phyloP scores from a whole-genome alignment of 345 rosid species.

The Eutrema japonicum region DNA sequence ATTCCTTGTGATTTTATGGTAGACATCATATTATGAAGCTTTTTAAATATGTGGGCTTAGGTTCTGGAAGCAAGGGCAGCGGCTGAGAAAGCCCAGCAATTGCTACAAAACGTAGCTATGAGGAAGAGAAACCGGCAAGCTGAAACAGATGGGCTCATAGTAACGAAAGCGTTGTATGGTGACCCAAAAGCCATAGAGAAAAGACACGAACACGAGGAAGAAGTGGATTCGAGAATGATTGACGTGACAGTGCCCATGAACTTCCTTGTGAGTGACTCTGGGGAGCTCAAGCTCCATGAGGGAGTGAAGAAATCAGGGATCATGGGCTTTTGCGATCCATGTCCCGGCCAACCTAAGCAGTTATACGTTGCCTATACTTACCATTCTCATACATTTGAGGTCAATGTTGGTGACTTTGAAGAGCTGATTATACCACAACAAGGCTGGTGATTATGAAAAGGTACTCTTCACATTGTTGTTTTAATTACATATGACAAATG shows the following conservation, averaged over 20 bases:
- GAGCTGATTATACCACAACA: conserved; percentile 73
- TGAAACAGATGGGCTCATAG: conserved; percentile 73
- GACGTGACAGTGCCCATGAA: conserved; percentile 90
- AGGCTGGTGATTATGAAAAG: conserved; percentile 51
- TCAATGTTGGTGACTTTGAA: conserved; percentile 64
- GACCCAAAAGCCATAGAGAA: conserved; percentile 61
- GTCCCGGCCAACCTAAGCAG: conserved; percentile 84
- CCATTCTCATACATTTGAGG: conserved; percentile 58
- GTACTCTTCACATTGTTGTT: conserved; percentile 32
- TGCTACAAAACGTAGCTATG: conserved; percentile 75
- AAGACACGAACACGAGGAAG: conserved; percentile 49
- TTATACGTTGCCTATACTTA: conserved; percentile 70
- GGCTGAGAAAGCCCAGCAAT: conserved; percentile 83
- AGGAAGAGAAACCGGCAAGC: conserved; percentile 76
- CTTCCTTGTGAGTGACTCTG: conserved; percentile 83
- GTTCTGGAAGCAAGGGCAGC: conserved; percentile 71
- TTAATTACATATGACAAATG: neutral
- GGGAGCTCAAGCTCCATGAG: conserved; percentile 88
- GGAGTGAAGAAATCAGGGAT: conserved; percentile 94
- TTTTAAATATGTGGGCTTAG: conserved; percentile 42
- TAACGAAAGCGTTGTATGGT: conserved; percentile 79
- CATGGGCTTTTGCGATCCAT: conserved; percentile 98
- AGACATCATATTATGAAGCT: neutral
- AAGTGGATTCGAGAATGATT: conserved; percentile 55
- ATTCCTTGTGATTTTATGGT: neutral